A percentile compares a stretch with the other conserved stretches of the same genome.
Conservation (phyloP, 306 rosid genomes). For the Fragaria ananassa region DNA sequence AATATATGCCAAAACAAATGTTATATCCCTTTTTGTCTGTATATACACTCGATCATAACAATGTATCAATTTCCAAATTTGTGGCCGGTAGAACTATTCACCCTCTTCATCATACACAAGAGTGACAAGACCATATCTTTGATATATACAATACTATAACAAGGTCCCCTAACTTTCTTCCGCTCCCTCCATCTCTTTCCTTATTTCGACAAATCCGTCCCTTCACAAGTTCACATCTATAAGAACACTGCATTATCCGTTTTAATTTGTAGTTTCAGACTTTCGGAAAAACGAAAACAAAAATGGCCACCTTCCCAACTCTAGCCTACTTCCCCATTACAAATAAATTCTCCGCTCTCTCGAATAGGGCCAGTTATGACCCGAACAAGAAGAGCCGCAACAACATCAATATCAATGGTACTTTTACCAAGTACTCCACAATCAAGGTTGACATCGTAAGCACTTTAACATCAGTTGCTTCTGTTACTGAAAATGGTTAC, state of each 20-base stretch:
- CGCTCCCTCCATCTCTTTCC: not conserved
- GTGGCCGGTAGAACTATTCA: not conserved
- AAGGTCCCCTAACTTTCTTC: slow-evolving; percentile 14
- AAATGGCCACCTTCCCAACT: slow-evolving; percentile 40
- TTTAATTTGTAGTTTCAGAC: slow-evolving; percentile 31
- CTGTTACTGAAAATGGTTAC: slow-evolving; percentile 37
- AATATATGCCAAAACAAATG: slow-evolving; percentile 4
- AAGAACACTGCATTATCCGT: slow-evolving; percentile 7
- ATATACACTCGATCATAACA: slow-evolving; percentile 30
- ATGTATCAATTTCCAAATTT: slow-evolving; percentile 21
- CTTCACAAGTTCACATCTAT: not conserved
- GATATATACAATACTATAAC: slow-evolving; percentile 22
- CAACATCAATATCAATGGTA: slow-evolving; percentile 46
- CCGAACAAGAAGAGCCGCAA: slow-evolving; percentile 35
- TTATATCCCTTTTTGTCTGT: slow-evolving; percentile 5
- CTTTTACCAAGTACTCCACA: slow-evolving; percentile 19
- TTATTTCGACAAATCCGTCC: slow-evolving; percentile 26
- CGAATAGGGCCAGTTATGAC: slow-evolving; percentile 42
- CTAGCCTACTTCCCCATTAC: slow-evolving; percentile 28
- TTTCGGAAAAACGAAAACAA: not conserved
- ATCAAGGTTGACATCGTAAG: slow-evolving; percentile 35
- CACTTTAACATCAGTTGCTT: slow-evolving; percentile 21
- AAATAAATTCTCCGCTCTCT: slow-evolving; percentile 32
- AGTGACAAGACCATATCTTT: slow-evolving; percentile 23
- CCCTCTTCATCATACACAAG: slow-evolving; percentile 13